Evolutionary conservation across 2,329 filamentous ascomycete genomes (phyloP), one percentile per base, ranked within the genome.

Genomic region (Arthrocladium fulminans): DNA sequence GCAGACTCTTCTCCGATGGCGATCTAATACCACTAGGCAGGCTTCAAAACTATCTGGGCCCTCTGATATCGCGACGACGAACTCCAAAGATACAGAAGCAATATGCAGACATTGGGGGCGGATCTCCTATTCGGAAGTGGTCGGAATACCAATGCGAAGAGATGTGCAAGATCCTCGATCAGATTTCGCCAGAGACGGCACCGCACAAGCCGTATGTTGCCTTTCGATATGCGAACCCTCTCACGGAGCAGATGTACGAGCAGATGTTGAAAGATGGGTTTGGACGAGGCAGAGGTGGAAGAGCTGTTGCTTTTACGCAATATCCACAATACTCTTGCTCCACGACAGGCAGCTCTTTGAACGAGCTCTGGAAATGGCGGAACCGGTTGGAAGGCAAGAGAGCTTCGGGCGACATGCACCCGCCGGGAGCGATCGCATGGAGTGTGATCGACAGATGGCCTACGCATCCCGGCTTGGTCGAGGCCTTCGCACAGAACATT

Each of bases 281-380:
- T 63, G 90, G 89, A 9, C 80, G 82, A 46, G 89, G 90, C 3
- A 87, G 81, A 52, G 89, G 89, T n/a, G 90, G 90, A 2, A 79
- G 92, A 50, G 92, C 94, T 1, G 88, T 98, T 3, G 92, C 92
- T 1, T 98, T 98, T 63, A 96, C 90, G 23, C 92, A 98, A 67
- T 98, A 98, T 61, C 92, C 92, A 2, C 92, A 98, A 65, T 98
- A 98, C 68, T 95, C 88, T 17, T 98, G 94, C 71, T 95, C 88
- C 17, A 98, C 92, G 1, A 98, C 92, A 0, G 92, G 92, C 19
- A 95, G 88, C 66, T 95, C 88, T 54, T 70, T 98, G 49, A 98
- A 98, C 61, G 92, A 98, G 70, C 71, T 98, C 29, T 98, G 92
- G 92, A 96, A 94, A 70, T 96, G 89, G 88, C 79, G 89, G 54